Conservation (phyloP, 1,284 basidiomycete genomes). For the Pseudomicrostroma phylloplanum region DNA sequence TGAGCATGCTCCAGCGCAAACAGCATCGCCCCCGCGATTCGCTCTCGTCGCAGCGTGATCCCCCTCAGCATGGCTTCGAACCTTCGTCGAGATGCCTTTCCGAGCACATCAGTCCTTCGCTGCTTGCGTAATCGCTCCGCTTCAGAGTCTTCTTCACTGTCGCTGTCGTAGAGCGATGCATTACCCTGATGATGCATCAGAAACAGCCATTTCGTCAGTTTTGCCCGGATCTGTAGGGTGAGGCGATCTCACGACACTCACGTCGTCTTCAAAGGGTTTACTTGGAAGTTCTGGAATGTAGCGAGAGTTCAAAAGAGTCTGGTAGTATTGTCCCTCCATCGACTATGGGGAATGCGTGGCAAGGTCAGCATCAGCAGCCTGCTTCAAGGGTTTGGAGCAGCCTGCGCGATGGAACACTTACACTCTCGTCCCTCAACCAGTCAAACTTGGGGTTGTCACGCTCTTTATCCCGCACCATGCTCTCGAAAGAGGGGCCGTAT, state of each 20-base stretch:
- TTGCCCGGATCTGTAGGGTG: background rate
- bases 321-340: constrained; percentile 73
- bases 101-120: constrained; percentile 57
- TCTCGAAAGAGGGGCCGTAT: constrained; percentile 72
- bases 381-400: background rate
- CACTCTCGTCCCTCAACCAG: constrained; percentile 60
- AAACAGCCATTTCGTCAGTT: background rate
- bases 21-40: constrained; percentile 87
- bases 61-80: constrained; percentile 84
- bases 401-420: background rate
- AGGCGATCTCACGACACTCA: constrained; percentile 45
- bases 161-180: constrained; percentile 71
- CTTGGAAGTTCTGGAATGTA: constrained; percentile 56
- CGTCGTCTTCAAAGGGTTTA: constrained; percentile 78
- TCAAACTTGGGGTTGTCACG: constrained; percentile 71
- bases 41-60: constrained; percentile 75
- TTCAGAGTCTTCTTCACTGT: constrained; percentile 89
- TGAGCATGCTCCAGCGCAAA: constrained; percentile 93
- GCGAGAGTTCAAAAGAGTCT: constrained; percentile 64
- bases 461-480: constrained; percentile 68
- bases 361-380: constrained; percentile 11
- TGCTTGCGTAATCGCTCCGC: constrained; percentile 65
- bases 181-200: constrained; percentile 17
- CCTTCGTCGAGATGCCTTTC: constrained; percentile 67
- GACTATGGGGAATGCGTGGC: constrained; percentile 55